phyloP scores from a whole-genome alignment of 129 eudicot genomes.

The Sambucus nigra region DNA sequence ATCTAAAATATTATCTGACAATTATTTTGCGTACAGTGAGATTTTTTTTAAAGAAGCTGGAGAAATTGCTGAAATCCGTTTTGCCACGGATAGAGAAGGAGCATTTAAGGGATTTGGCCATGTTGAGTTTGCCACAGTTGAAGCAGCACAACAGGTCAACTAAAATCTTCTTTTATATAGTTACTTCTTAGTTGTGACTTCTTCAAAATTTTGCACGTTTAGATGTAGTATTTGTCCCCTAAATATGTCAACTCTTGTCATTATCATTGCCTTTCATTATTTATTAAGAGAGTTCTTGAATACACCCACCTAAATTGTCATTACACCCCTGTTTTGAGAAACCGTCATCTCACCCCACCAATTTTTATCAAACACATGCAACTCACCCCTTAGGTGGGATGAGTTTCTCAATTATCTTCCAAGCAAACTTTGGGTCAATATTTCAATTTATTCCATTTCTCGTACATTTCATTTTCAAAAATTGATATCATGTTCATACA shows the following conservation, averaged over 20 bases:
- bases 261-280: too few relatives aligned
- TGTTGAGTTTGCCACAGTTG: slow-evolving; percentile 73
- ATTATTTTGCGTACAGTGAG: slow-evolving; percentile 25
- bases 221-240: not conserved
- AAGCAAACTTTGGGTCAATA: too few relatives aligned
- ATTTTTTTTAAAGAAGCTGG: slow-evolving; percentile 69
- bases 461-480: too few relatives aligned
- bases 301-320: too few relatives aligned
- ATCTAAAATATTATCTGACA: not conserved
- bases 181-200: not conserved
- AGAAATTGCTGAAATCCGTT: slow-evolving; percentile 62
- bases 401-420: too few relatives aligned
- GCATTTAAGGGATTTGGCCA: slow-evolving; percentile 69
- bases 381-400: too few relatives aligned
- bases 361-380: too few relatives aligned
- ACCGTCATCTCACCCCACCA: too few relatives aligned
- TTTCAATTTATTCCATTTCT: too few relatives aligned
- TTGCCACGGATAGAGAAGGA: slow-evolving; percentile 41
- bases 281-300: too few relatives aligned
- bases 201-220: not conserved
- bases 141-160: slow-evolving; percentile 66
- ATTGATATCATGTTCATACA: too few relatives aligned
- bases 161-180: not conserved
- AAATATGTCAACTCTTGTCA: not conserved
- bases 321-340: too few relatives aligned